Conservation (phyloP, 805 yeast species). For the Kuraishia hungarica region DNA sequence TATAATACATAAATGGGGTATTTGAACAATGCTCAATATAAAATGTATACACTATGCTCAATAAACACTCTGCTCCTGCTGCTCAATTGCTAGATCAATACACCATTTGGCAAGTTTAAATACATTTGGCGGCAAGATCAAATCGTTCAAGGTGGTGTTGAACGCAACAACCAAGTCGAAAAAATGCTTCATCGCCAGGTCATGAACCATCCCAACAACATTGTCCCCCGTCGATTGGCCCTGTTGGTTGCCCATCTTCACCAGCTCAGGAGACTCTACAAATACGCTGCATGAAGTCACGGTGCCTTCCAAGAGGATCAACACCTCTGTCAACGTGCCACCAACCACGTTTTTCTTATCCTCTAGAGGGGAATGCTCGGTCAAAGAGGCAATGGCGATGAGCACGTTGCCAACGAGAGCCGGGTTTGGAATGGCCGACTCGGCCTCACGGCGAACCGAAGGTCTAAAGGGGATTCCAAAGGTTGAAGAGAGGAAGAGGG, state of each 20-base stretch:
- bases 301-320: slow-evolving; percentile 52
- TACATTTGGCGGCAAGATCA: slow-evolving; percentile 53
- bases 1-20: no score
- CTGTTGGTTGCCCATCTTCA: slow-evolving; percentile 7
- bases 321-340: slow-evolving; percentile 46
- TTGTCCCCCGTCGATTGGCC: slow-evolving; percentile 21
- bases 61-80: slow-evolving; percentile 19
- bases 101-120: slow-evolving; percentile 68
- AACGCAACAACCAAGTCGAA: slow-evolving; percentile 57
- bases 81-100: slow-evolving; percentile 53
- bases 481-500: slow-evolving; percentile 21
- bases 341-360: slow-evolving; percentile 49
- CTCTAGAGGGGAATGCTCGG: slow-evolving; percentile 54
- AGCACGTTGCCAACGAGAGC: slow-evolving; percentile 54
- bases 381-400: slow-evolving; percentile 47
- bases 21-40: no score
- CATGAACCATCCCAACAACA: slow-evolving; percentile 48
- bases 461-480: slow-evolving; percentile 28
- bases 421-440: slow-evolving; percentile 51
- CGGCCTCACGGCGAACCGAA: slow-evolving; percentile 44
- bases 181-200: slow-evolving; percentile 55
- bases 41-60: no score
- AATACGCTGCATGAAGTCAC: slow-evolving; percentile 45
- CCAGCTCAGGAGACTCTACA: slow-evolving; percentile 27
- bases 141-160: slow-evolving; percentile 55